These are phyloP conservation scores for Nakataea oryzae DNA, from an alignment of 2,329 filamentous ascomycete genomes.

Conservation along the genomic window DNA sequence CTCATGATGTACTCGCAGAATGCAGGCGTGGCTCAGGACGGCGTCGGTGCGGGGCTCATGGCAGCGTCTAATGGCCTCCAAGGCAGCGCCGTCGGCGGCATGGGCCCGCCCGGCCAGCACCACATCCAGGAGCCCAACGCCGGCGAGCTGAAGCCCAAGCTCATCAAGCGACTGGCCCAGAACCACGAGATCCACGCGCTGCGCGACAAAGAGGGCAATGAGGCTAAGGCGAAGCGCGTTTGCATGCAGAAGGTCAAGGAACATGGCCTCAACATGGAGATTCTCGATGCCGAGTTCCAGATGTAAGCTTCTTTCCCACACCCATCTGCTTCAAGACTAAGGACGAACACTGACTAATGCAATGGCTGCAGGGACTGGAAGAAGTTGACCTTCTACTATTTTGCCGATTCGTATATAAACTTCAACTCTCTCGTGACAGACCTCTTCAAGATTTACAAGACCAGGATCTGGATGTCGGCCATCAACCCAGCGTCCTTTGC, in stretches of 20 bases:
- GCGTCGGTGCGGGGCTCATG: conserved; percentile 50
- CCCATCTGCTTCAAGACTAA: conserved; percentile 12
- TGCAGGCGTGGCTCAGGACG: conserved; percentile 51
- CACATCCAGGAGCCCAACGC: conserved; percentile 60
- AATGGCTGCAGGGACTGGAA: conserved; percentile 75
- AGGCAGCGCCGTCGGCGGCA: conserved; percentile 64
- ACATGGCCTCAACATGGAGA: conserved; percentile 89
- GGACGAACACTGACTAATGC: conserved; percentile 4
- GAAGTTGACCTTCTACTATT: conserved; percentile 98
- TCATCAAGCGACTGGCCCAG: conserved; percentile 92
- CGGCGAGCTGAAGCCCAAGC: conserved; percentile 81
- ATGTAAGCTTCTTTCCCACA: conserved; percentile 53
- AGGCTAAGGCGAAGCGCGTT: conserved; percentile 93
- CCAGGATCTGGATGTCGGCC: conserved; percentile 98
- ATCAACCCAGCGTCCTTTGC: conserved; percentile 96
- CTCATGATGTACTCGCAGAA: conserved; percentile 96
- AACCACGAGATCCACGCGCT: conserved; percentile 81
- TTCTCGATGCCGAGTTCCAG: conserved; percentile 95
- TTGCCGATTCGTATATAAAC: conserved; percentile 95
- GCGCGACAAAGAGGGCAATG: conserved; percentile 91
- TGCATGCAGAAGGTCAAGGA: conserved; percentile 96
- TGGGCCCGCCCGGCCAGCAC: conserved; percentile 65
- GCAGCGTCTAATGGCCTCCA: conserved; percentile 53
- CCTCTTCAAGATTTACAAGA: conserved; percentile 98
- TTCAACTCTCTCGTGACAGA: conserved; percentile 97